These are phyloP conservation scores for Leishmania lainsoni DNA, from an alignment of 208 protist genomes.

Conservation along the genomic window DNA sequence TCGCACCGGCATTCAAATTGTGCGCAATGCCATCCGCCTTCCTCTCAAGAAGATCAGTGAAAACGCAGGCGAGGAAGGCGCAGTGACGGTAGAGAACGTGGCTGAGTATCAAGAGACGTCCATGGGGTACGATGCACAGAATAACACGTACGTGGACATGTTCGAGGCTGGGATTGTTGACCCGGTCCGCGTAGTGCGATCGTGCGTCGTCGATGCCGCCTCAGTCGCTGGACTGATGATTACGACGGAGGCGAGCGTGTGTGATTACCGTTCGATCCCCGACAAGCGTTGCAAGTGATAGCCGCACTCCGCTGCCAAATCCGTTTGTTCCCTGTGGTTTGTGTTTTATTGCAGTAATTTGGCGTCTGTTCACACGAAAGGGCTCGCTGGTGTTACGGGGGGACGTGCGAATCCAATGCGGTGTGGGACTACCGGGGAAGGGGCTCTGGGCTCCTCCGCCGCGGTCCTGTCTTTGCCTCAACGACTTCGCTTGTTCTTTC, in stretches of 20 bases:
- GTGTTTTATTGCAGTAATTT: neutral
- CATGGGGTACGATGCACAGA: slow-evolving; percentile 97
- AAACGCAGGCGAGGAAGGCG: slow-evolving; percentile 98
- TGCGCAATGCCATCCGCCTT: slow-evolving; percentile 86
- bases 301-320: neutral
- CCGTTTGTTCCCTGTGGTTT: neutral
- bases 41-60: slow-evolving; percentile 96
- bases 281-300: slow-evolving; percentile 28
- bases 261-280: slow-evolving; percentile 61
- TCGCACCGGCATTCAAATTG: slow-evolving; percentile 83
- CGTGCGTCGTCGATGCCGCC: slow-evolving; percentile 96
- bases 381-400: neutral
- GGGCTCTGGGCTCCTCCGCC: neutral
- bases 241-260: slow-evolving; percentile 98
- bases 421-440: neutral
- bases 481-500: neutral
- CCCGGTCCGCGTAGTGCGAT: slow-evolving; percentile 99
- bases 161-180: slow-evolving; percentile 99
- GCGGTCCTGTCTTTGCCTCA: neutral
- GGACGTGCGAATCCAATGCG: neutral
- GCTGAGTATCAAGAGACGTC: slow-evolving; percentile 82
- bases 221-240: slow-evolving; percentile 99
- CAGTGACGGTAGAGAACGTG: slow-evolving; percentile 98
- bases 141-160: slow-evolving; percentile 97
- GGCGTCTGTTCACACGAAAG: neutral